phyloP scores from a whole-genome alignment of 2,329 filamentous ascomycete genomes.

The Lasiodiplodia sp. region DNA sequence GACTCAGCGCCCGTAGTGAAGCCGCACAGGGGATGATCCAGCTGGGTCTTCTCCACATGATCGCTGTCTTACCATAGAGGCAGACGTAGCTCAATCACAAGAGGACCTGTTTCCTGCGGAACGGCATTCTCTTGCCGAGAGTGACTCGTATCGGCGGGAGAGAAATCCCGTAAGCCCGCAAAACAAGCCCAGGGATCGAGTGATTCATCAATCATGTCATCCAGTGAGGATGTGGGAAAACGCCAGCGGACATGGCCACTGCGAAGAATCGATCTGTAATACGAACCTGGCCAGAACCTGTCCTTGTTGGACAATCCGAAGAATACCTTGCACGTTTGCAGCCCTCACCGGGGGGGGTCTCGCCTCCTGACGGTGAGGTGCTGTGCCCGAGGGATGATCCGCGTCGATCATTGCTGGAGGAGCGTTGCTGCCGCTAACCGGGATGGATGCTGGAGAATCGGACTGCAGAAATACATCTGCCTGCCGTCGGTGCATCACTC shows the following conservation, averaged over 20 bases:
- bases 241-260: constrained; percentile 8
- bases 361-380: background rate
- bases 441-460: constrained; percentile 7
- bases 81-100: background rate
- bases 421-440: constrained; percentile 24
- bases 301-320: constrained; percentile 14
- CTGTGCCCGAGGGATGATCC: background rate
- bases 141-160: background rate
- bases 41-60: constrained; percentile 12
- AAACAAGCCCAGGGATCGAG: background rate
- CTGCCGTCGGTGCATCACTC: constrained; percentile 60
- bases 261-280: constrained; percentile 30
- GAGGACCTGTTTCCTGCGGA: background rate
- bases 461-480: background rate
- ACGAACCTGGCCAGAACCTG: constrained; percentile 25
- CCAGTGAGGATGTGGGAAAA: constrained; percentile 2
- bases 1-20: constrained; percentile 85
- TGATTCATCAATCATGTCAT: background rate
- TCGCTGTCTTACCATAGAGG: background rate
- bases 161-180: background rate
- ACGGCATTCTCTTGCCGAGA: constrained; percentile 6
- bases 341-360: background rate
- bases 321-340: background rate
- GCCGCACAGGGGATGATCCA: constrained; percentile 50
- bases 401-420: background rate